These are phyloP conservation scores for Poteriospumella lacustris DNA, from an alignment of 108 stramenopile species.

Conservation along the genomic window DNA sequence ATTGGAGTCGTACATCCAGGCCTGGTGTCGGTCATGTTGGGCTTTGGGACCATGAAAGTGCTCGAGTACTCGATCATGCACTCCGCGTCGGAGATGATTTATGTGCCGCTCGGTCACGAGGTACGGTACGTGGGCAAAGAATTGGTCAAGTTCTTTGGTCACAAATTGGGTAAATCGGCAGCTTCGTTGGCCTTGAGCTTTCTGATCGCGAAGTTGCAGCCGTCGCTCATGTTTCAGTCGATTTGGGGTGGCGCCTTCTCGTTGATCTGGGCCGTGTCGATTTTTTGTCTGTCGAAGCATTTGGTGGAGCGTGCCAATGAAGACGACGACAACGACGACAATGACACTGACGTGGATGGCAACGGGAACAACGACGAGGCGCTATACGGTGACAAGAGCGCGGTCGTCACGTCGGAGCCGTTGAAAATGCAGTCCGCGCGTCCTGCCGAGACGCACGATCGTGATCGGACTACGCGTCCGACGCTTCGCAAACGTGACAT, in stretches of 20 bases:
- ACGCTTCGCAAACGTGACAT: neutral
- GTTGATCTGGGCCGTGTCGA: neutral
- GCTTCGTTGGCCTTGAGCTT: neutral
- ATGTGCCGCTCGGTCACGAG: conserved; percentile 3
- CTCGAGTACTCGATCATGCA: conserved; percentile 3
- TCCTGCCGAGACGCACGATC: no score
- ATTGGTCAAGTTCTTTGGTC: conserved; percentile 29
- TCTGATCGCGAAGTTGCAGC: neutral
- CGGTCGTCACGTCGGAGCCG: no score
- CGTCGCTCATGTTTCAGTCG: neutral
- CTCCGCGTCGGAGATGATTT: conserved; percentile 19
- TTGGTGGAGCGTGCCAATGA: no score
- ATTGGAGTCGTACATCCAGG: neutral
- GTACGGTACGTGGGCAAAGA: conserved; percentile 23
- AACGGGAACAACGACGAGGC: no score
- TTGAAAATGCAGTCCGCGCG: no score
- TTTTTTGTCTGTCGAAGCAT: neutral
- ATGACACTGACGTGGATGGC: no score
- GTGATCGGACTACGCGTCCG: neutral
- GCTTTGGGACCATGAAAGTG: conserved; percentile 15
- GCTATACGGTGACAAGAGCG: no score
- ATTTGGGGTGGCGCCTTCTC: neutral
- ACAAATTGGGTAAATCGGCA: conserved; percentile 15
- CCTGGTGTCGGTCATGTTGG: neutral
- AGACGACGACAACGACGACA: no score